phyloP scores from a whole-genome alignment of 2,329 filamentous ascomycete genomes.

The Cordyceps cicadae region DNA sequence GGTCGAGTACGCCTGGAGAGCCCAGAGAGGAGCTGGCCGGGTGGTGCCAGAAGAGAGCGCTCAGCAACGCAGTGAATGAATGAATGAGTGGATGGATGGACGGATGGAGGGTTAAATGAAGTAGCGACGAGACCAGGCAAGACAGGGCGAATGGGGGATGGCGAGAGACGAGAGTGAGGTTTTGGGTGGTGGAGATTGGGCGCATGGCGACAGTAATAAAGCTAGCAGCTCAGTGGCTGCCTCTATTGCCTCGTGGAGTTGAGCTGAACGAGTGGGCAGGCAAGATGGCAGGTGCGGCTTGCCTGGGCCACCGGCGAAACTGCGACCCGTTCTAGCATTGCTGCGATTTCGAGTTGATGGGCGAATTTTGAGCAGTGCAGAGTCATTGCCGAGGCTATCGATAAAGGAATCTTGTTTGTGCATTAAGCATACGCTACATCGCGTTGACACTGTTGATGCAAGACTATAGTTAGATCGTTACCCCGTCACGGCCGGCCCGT shows the following conservation, averaged over 20 bases:
- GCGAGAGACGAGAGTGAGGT: not conserved
- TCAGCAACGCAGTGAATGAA: not conserved
- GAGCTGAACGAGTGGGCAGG: conserved; percentile 1
- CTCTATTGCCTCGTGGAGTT: not conserved
- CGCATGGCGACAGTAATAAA: not conserved
- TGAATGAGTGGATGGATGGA: too few species aligned
- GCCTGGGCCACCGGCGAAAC: too few species aligned
- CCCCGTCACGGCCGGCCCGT: not conserved
- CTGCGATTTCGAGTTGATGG: not conserved
- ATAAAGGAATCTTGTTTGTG: too few species aligned
- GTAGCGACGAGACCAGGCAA: not conserved
- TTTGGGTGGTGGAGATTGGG: conserved; percentile 7
- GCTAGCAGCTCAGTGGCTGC: not conserved
- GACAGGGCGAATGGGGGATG: not conserved
- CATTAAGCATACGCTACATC: too few species aligned
- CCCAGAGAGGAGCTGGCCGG: not conserved
- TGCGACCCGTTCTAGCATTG: too few species aligned
- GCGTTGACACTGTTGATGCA: too few species aligned
- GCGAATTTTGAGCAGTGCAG: too few species aligned
- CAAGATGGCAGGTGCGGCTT: not conserved
- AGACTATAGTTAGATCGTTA: too few species aligned
- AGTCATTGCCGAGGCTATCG: too few species aligned
- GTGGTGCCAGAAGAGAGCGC: not conserved
- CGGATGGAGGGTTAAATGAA: too few species aligned
- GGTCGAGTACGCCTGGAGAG: not conserved